phyloP scores from a whole-genome alignment of 2,329 filamentous ascomycete species.

The Fonsecaea nubica region DNA sequence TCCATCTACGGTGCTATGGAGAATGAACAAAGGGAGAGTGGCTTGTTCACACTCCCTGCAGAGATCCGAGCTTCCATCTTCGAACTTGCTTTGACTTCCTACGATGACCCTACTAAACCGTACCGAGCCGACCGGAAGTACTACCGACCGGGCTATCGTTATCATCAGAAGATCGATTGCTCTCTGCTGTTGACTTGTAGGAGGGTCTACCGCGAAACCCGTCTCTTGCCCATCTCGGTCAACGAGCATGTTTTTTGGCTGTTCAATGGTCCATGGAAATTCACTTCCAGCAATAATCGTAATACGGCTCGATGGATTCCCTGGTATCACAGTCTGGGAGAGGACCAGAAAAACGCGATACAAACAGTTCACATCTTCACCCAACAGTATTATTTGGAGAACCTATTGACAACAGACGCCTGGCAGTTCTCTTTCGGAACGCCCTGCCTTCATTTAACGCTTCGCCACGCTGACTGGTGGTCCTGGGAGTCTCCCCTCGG shows the following conservation, averaged over 20 bases:
- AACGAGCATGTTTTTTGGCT: conserved; percentile 45
- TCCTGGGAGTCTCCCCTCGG: conserved; percentile 38
- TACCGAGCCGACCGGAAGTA: conserved; percentile 40
- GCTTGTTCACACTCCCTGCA: conserved; percentile 53
- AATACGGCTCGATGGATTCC: conserved; percentile 23
- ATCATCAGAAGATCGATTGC: conserved; percentile 43
- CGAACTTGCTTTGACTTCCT: conserved; percentile 44
- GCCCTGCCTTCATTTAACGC: conserved; percentile 39
- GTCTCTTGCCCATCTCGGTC: conserved; percentile 44
- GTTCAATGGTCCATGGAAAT: conserved; percentile 37
- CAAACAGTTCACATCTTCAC: conserved; percentile 41
- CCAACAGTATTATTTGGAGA: conserved; percentile 43
- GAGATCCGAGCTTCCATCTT: conserved; percentile 61
- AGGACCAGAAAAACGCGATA: conserved; percentile 37
- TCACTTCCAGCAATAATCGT: conserved; percentile 19
- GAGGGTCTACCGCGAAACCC: conserved; percentile 48
- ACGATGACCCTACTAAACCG: conserved; percentile 35
- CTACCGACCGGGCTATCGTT: conserved; percentile 45
- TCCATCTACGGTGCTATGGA: conserved; percentile 11
- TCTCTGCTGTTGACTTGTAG: conserved; percentile 49
- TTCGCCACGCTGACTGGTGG: conserved; percentile 45
- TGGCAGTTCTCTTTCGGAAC: conserved; percentile 29
- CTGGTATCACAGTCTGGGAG: conserved; percentile 38
- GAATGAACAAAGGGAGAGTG: conserved; percentile 35
- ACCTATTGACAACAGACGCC: conserved; percentile 19